A percentile compares a stretch with the other conserved stretches of the same genome.
Evolutionary conservation across 768 basidiomycete genomes (phyloP).

Genomic region (Hypholoma sublateritium): DNA sequence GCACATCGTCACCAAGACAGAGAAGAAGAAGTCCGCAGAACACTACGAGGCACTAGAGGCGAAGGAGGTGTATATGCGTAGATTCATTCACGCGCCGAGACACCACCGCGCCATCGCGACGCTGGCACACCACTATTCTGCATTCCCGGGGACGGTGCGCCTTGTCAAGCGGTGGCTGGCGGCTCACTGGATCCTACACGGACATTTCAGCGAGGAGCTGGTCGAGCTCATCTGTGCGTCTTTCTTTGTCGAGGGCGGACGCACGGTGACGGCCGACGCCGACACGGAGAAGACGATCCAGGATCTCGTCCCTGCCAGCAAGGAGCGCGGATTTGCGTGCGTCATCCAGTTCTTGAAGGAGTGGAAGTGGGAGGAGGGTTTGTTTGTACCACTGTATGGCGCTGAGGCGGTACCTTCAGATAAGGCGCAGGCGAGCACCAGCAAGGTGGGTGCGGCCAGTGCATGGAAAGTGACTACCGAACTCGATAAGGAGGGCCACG

Average conservation of each 20-base stretch:
- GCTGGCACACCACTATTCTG: slow-evolving; percentile 74
- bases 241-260: slow-evolving; percentile 64
- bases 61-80: slow-evolving; percentile 58
- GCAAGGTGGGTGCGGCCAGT: slow-evolving; percentile 25
- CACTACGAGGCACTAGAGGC: slow-evolving; percentile 57
- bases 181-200: slow-evolving; percentile 80
- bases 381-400: slow-evolving; percentile 73
- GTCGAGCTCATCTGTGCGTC: slow-evolving; percentile 84
- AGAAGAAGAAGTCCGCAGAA: slow-evolving; percentile 43
- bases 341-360: slow-evolving; percentile 72
- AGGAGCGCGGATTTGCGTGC: slow-evolving; percentile 68
- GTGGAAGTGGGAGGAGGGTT: slow-evolving; percentile 81
- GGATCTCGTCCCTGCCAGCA: slow-evolving; percentile 63
- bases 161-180: slow-evolving; percentile 93
- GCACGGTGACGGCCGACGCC: slow-evolving; percentile 26
- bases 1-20: slow-evolving; percentile 31
- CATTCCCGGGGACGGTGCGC: slow-evolving; percentile 83
- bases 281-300: slow-evolving; percentile 34
- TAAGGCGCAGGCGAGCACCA: slow-evolving; percentile 22
- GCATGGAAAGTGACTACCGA: slow-evolving; percentile 84
- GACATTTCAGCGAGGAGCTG: slow-evolving; percentile 73
- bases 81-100: slow-evolving; percentile 76
- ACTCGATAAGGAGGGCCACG: slow-evolving; percentile 66
- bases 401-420: slow-evolving; percentile 19
- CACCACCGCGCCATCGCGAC: slow-evolving; percentile 85